phyloP scores from a whole-genome alignment of 2,329 filamentous ascomycete genomes.

The Eurotiales sp. region DNA sequence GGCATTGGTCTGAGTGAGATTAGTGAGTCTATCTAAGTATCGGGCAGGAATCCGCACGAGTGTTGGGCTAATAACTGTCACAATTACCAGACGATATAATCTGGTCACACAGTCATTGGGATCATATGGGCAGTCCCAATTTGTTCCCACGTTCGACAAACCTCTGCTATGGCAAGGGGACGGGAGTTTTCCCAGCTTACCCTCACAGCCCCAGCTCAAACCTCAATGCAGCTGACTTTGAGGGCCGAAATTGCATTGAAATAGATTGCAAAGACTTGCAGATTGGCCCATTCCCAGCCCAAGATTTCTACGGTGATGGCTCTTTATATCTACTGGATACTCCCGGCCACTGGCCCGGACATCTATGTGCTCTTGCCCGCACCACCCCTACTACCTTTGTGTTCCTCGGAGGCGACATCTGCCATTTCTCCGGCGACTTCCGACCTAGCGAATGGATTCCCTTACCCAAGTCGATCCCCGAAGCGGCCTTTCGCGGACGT shows the following conservation, averaged over 20 bases:
- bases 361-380: constrained; percentile 7
- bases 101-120: constrained; percentile 17
- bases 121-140: constrained; percentile 2
- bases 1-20: constrained; percentile 16
- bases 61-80: background rate
- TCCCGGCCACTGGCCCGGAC: constrained; percentile 6
- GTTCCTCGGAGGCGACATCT: constrained; percentile 1
- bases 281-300: constrained; percentile 1
- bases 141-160: background rate
- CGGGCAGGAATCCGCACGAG: no score
- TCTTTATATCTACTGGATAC: constrained; percentile 5
- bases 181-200: background rate
- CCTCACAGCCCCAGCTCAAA: background rate
- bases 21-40: constrained; percentile 7
- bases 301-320: background rate
- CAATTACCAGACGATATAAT: constrained; percentile 21
- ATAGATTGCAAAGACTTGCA: constrained; percentile 1
- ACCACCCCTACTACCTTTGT: constrained; percentile 5
- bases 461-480: background rate
- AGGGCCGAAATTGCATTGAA: background rate
- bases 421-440: constrained; percentile 3
- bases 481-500: background rate
- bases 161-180: constrained; percentile 2
- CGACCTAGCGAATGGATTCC: constrained; percentile 3
- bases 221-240: background rate